Evolutionary conservation across 2,329 filamentous ascomycete species (phyloP).

Genomic region (Colletotrichum navitas): DNA sequence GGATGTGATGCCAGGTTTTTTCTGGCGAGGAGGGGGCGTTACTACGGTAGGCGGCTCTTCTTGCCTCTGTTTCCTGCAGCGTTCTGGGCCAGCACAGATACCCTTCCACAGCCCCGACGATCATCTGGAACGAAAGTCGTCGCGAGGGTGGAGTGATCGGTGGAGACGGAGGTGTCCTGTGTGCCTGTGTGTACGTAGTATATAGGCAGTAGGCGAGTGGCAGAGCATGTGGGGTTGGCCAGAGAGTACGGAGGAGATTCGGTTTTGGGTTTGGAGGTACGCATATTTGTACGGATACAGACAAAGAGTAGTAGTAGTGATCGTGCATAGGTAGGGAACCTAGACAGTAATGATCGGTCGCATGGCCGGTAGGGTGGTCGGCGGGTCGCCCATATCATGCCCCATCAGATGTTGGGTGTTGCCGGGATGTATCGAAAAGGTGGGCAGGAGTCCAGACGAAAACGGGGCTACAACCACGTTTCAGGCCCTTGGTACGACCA

Average conservation of each 20-base stretch:
- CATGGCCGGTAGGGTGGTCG: slow-evolving; percentile 12
- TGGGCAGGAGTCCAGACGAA: slow-evolving; percentile 41
- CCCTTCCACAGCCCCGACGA: slow-evolving; percentile 34
- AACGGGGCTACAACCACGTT: slow-evolving; percentile 35
- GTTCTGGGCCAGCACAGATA: slow-evolving; percentile 35
- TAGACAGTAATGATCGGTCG: neutral
- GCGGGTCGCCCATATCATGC: neutral
- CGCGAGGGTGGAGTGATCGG: slow-evolving; percentile 34
- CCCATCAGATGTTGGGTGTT: neutral
- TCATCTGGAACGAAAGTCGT: slow-evolving; percentile 39
- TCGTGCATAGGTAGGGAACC: neutral
- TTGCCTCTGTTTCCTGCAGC: slow-evolving; percentile 23
- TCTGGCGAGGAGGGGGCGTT: neutral
- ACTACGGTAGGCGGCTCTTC: neutral
- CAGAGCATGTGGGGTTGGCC: neutral
- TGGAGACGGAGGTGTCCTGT: slow-evolving; percentile 30
- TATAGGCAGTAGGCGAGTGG: neutral
- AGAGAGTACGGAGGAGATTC: neutral
- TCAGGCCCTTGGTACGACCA: slow-evolving; percentile 18
- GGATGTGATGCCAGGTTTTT: neutral
- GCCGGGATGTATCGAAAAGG: neutral
- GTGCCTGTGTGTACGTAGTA: neutral
- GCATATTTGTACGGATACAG: neutral
- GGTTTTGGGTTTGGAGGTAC: neutral
- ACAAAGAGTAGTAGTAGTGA: neutral